Conservation (phyloP, 108 stramenopile species). For the Asterionellopsis glacialis region DNA sequence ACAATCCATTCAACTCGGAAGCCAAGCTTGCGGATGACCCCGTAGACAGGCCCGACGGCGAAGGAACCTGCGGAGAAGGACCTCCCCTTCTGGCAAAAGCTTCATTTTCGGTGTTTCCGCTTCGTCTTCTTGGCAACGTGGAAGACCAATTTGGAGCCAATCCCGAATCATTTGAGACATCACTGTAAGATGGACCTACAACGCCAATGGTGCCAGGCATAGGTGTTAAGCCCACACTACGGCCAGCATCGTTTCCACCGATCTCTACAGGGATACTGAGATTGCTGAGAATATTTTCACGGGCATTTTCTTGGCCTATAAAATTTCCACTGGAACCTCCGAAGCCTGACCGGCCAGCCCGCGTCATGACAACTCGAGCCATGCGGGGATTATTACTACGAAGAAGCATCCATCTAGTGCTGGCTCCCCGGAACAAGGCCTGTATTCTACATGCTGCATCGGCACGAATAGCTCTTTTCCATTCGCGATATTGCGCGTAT, state of each 20-base stretch:
- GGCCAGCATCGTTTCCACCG: conserved; percentile 13
- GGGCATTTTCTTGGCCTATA: not conserved
- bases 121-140: not conserved
- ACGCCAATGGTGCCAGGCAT: too few species aligned
- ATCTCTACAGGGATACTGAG: conserved; percentile 77
- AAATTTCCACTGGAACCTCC: not conserved
- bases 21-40: not conserved
- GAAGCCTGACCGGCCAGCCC: conserved; percentile 28
- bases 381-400: conserved; percentile 44
- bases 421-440: conserved; percentile 67
- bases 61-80: not conserved
- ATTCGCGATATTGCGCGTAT: conserved; percentile 84
- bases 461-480: conserved; percentile 85
- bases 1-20: conserved; percentile 37
- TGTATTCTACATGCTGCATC: conserved; percentile 85
- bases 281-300: conserved; percentile 28
- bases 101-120: not conserved
- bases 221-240: not conserved
- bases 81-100: not conserved
- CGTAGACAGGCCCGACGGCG: not conserved
- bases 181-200: too few species aligned
- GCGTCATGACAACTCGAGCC: conserved; percentile 37
- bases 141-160: not conserved
- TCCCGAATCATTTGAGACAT: not conserved
- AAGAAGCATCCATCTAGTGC: conserved; percentile 39